Evolutionary conservation across 163 green algal species (phyloP).

Genomic region (Scenedesmus sp.): DNA sequence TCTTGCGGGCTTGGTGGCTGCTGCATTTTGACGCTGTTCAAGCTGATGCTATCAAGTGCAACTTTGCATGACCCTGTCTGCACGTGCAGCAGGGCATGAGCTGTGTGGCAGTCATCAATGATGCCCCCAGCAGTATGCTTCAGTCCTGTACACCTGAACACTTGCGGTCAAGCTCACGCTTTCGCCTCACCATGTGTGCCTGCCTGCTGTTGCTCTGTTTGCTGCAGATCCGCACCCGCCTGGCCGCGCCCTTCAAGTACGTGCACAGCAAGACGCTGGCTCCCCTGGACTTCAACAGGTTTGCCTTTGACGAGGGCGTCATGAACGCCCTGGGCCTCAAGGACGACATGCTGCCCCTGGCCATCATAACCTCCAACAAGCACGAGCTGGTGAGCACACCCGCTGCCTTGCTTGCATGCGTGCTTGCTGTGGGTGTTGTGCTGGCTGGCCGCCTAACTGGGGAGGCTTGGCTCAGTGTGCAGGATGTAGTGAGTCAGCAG

Average conservation of each 20-base stretch:
- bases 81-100: too few species aligned
- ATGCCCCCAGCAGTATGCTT: too few species aligned
- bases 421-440: background rate
- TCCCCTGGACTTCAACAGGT: constrained; percentile 1
- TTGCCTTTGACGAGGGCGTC: background rate
- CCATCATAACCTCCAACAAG: constrained; percentile 7
- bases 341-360: constrained; percentile 13
- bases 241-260: constrained; percentile 4
- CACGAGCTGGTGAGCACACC: background rate
- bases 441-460: background rate
- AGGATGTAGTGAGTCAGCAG: too few species aligned
- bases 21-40: background rate
- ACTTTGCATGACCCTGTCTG: too few species aligned
- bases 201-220: background rate
- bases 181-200: background rate
- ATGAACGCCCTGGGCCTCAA: constrained; percentile 17
- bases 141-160: too few species aligned
- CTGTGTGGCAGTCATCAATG: too few species aligned
- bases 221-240: constrained; percentile 26
- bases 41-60: too few species aligned
- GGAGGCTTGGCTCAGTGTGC: too few species aligned
- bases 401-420: background rate
- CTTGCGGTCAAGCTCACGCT: too few species aligned
- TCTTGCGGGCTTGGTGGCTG: background rate
- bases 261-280: background rate